Base-by-base conservation (phyloP, 768 basidiomycete genomes). In the Xerocomus brunneocitrinus region DNA sequence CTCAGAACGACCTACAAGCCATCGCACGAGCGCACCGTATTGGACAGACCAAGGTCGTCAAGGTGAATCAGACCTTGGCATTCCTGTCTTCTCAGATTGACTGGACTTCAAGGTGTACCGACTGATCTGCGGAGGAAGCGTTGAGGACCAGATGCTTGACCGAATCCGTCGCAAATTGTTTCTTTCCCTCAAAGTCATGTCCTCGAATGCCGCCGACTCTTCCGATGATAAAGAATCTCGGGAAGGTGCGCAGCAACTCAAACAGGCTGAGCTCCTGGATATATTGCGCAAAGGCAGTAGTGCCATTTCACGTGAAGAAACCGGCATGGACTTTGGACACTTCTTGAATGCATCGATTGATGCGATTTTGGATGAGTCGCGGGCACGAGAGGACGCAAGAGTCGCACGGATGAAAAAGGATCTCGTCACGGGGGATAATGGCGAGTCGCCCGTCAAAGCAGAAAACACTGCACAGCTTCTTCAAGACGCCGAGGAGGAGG, bases 21-120 rank as follows among this genome's bases (percentile, higher is more conserved):
- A 89, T 91, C 67, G 90, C 90, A 24, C 78, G 90, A 39, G 90
- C 90, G 0, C 90, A 91, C 66, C 80, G 90, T 9, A 87, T 89
- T 50, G 87, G 87, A 6, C 87, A 89, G 65, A 87, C 79, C 48
- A 87, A 86, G 61, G 72, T 72, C 25, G 87, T 89, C 55, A 80
- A 85, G 66, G 81, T 82, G 60, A 25, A 61, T 28, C 10, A 5
- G 9, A 32, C 27, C 22, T 32, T 22, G 13, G 3, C 16, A 34
- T 35, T 8, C 31, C 42, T 6, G 27, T 24, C 10, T 2, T 6
- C 28, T 22, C 19, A 36, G 16, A 49, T 52, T 52, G 19, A 52
- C 47, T 32, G 32, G 41, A 36, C 24, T 22, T n/a, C 42, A 54
- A 81, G 80, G 85, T 89, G 2, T 84, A 85, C 62, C 78, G 85